Percentiles rank a stretch among this genome's conserved stretches.
Evolutionary conservation across 139 green algal genomes (phyloP).

Genomic region (Astrephomene gubernaculifera): DNA sequence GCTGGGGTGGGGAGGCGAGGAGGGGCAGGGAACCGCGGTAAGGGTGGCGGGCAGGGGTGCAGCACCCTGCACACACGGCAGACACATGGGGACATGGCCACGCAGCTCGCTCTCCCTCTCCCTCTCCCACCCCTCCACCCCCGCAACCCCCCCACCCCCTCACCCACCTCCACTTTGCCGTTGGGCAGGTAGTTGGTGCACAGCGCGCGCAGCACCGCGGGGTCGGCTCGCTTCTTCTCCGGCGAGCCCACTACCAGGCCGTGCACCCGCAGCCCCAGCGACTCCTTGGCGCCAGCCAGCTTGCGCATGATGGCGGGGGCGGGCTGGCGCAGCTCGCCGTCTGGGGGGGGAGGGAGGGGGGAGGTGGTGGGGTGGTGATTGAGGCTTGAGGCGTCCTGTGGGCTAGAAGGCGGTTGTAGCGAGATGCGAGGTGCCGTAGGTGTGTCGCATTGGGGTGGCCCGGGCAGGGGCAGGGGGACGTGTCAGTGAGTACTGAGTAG

Average conservation of each 20-base stretch:
- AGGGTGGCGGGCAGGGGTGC: background rate
- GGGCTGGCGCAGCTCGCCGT: conserved; percentile 89
- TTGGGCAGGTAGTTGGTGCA: conserved; percentile 82
- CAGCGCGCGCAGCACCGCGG: conserved; percentile 81
- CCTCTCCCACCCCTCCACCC: background rate
- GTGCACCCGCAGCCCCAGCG: conserved; percentile 85
- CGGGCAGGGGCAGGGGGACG: no score
- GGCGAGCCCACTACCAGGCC: conserved; percentile 85
- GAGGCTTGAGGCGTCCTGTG: no score
- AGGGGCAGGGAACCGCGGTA: no score
- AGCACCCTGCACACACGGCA: background rate
- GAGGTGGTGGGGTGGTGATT: background rate
- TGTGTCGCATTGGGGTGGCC: no score
- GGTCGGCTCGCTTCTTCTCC: conserved; percentile 85
- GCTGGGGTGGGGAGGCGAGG: no score
- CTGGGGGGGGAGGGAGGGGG: conserved; percentile 27
- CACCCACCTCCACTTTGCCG: conserved; percentile 76
- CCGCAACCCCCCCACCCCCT: background rate
- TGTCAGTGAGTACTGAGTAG: no score
- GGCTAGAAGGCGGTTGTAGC: no score
- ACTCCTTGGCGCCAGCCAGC: conserved; percentile 64
- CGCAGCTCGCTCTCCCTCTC: background rate
- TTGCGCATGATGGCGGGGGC: conserved; percentile 83
- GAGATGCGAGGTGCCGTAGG: no score
- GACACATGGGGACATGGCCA: conserved; percentile 33